phyloP scores from a whole-genome alignment of 192 early-diverging fungal species.

The Thamnidium elegans region DNA sequence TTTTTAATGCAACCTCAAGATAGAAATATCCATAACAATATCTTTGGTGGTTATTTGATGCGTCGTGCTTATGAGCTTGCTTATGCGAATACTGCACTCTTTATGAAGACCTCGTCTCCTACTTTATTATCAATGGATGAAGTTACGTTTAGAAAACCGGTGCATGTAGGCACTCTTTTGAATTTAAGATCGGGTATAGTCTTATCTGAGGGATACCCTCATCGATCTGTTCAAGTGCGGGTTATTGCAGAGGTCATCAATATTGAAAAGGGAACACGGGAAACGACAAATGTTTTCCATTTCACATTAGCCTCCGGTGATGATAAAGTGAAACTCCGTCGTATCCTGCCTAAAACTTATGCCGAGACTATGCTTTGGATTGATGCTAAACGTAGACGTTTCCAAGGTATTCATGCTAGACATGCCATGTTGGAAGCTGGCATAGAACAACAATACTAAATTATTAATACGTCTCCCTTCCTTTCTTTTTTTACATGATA shows the following conservation, averaged over 20 bases:
- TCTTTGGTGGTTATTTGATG: conserved; percentile 77
- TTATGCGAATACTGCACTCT: conserved; percentile 69
- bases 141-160: conserved; percentile 78
- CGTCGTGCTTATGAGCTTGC: conserved; percentile 83
- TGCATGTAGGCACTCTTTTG: conserved; percentile 78
- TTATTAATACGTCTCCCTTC: too few relatives aligned
- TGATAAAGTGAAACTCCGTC: conserved; percentile 36
- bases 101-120: conserved; percentile 51
- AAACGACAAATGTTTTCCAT: conserved; percentile 82
- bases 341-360: conserved; percentile 79
- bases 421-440: neutral
- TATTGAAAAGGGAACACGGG: conserved; percentile 47
- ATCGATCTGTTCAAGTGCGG: conserved; percentile 54
- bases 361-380: conserved; percentile 77
- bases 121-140: conserved; percentile 67
- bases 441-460: too few relatives aligned
- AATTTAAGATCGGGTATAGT: conserved; percentile 74
- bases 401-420: conserved; percentile 24
- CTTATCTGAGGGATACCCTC: conserved; percentile 56
- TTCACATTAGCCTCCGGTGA: conserved; percentile 64
- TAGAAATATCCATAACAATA: conserved; percentile 76
- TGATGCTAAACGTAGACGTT: conserved; percentile 51
- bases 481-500: too few relatives aligned
- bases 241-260: conserved; percentile 66
- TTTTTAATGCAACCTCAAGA: conserved; percentile 65